Conservation (phyloP, 495 filamentous ascomycete genomes). For the Sabuloglossum arenarium region DNA sequence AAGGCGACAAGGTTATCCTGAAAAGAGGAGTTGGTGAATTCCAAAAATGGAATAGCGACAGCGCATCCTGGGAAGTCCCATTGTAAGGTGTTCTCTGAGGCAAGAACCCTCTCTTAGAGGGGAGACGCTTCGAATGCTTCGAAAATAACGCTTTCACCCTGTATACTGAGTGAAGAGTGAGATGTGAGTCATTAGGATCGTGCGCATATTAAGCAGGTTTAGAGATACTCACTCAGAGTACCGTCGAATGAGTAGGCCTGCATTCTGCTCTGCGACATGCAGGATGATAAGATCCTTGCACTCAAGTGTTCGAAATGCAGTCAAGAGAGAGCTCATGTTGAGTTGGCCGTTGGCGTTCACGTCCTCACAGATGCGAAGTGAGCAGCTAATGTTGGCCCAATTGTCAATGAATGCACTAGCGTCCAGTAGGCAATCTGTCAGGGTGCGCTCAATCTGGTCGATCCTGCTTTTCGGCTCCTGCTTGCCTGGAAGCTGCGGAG, state of each 20-base stretch:
- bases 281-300: slow-evolving; percentile 20
- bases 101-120: slow-evolving; percentile 23
- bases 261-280: slow-evolving; percentile 32
- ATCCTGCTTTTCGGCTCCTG: slow-evolving; percentile 21
- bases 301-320: slow-evolving; percentile 16
- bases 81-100: slow-evolving; percentile 19
- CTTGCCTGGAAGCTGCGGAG: slow-evolving; percentile 23
- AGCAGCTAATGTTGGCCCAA: slow-evolving; percentile 16
- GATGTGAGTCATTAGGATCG: not conserved
- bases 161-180: not conserved
- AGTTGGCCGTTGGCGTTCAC: slow-evolving; percentile 18
- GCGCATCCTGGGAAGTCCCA: slow-evolving; percentile 27
- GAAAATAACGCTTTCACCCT: slow-evolving; percentile 18
- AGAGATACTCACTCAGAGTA: slow-evolving; percentile 21
- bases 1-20: slow-evolving; percentile 28
- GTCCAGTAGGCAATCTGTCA: slow-evolving; percentile 18
- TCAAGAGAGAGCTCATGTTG: slow-evolving; percentile 18
- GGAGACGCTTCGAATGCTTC: slow-evolving; percentile 38
- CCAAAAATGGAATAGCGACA: slow-evolving; percentile 15
- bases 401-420: slow-evolving; percentile 13
- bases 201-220: not conserved
- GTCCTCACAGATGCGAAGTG: slow-evolving; percentile 14
- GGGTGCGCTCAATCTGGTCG: slow-evolving; percentile 16
- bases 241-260: slow-evolving; percentile 27
- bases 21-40: slow-evolving; percentile 24